These are phyloP conservation scores for Zalaria sp. DNA, from an alignment of 2,329 filamentous ascomycete genomes.

Conservation along the genomic window DNA sequence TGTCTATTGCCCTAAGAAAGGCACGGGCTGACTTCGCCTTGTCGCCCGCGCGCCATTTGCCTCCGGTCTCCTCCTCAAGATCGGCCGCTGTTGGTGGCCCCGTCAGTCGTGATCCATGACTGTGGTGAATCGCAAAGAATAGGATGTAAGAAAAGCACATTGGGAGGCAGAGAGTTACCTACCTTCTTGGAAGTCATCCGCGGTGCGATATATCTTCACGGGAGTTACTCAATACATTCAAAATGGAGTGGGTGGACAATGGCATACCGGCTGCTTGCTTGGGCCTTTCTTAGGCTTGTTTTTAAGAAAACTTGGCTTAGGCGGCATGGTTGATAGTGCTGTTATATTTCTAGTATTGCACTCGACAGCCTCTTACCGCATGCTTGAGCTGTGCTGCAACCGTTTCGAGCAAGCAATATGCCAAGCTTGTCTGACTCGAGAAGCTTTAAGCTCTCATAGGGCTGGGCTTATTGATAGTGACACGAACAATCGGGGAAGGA, in stretches of 20 bases:
- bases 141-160: not conserved
- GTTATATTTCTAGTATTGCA: no score
- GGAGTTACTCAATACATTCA: no score
- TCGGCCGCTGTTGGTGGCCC: constrained; percentile 36
- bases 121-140: no score
- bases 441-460: no score
- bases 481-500: no score
- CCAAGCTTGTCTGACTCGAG: no score
- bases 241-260: not conserved
- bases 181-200: constrained; percentile 55
- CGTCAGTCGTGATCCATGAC: constrained; percentile 1
- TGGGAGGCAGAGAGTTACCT: constrained; percentile 8
- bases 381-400: no score
- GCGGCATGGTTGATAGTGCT: not conserved
- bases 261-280: constrained; percentile 3
- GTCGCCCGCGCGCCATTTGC: constrained; percentile 63
- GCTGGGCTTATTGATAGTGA: no score
- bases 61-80: constrained; percentile 54
- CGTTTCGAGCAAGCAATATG: no score
- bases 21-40: constrained; percentile 49
- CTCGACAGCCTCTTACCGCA: no score
- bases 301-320: constrained; percentile 3
- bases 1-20: constrained; percentile 49
- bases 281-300: constrained; percentile 5
- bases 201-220: constrained; percentile 34